phyloP scores from a whole-genome alignment of 352 stramenopile genomes.

The Phytophthora sp. region DNA sequence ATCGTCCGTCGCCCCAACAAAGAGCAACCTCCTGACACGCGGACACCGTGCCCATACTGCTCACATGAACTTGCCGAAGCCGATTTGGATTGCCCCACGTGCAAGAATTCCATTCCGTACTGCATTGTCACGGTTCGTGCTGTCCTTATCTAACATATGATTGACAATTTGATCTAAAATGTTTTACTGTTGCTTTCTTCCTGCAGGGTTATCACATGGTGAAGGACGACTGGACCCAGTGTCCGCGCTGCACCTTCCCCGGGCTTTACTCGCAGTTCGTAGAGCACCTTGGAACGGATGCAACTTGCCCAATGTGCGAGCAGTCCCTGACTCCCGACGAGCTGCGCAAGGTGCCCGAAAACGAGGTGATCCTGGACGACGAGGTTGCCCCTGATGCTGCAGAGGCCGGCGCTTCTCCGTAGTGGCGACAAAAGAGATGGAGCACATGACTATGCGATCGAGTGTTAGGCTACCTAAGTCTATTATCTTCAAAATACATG shows the following conservation, averaged over 20 bases:
- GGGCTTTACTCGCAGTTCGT: conserved; percentile 90
- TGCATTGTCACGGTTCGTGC: conserved; percentile 88
- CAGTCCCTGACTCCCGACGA: conserved; percentile 45
- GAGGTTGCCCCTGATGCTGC: conserved; percentile 19
- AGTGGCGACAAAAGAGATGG: not conserved
- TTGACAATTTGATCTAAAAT: too few relatives aligned
- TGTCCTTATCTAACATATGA: not conserved
- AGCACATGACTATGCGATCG: too few relatives aligned
- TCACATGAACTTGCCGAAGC: conserved; percentile 75
- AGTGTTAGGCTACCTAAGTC: not conserved
- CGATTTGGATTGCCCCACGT: conserved; percentile 91
- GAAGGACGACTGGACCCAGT: conserved; percentile 92
- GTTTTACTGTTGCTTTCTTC: too few relatives aligned
- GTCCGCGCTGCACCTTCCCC: conserved; percentile 89
- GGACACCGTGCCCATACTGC: conserved; percentile 89
- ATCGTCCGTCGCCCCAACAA: conserved; percentile 93
- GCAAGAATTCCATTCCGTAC: conserved; percentile 94
- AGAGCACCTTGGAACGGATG: conserved; percentile 74
- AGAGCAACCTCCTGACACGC: conserved; percentile 74
- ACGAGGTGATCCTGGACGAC: conserved; percentile 50
- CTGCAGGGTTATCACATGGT: conserved; percentile 93
- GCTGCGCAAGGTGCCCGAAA: conserved; percentile 45
- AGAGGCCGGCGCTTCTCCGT: conserved; percentile 19
- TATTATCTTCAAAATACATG: conserved; percentile 24
- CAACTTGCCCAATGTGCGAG: conserved; percentile 83